Evolutionary conservation across 129 eudicot genomes (phyloP).

Genomic region (Centaurea solstitialis): DNA sequence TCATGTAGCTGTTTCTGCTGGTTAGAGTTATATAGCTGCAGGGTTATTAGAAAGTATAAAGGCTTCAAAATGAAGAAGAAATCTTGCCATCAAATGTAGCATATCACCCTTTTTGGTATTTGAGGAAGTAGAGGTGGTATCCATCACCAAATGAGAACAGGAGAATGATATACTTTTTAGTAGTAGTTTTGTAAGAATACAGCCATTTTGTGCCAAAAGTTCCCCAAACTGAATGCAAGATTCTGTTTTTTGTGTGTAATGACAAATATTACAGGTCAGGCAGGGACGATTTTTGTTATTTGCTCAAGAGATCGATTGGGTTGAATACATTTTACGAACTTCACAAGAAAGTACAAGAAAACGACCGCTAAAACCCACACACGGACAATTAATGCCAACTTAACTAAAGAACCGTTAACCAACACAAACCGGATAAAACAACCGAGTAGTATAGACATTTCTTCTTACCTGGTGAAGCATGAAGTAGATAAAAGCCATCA

Average conservation of each 20-base stretch:
- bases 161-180: background rate
- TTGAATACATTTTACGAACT: background rate
- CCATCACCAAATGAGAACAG: background rate
- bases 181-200: background rate
- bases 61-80: background rate
- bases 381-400: background rate
- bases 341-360: background rate
- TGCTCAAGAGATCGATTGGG: background rate
- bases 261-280: background rate
- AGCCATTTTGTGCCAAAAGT: background rate
- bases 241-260: background rate
- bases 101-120: background rate
- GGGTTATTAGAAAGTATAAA: background rate
- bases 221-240: background rate
- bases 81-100: background rate
- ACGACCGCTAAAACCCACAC: background rate
- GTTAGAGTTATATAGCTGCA: background rate
- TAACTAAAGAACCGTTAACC: background rate
- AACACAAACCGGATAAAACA: background rate
- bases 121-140: background rate
- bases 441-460: too few species aligned
- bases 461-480: too few species aligned
- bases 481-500: background rate
- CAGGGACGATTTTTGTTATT: background rate
- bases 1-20: background rate